These are phyloP conservation scores for Pisolithus thermaeus DNA, from an alignment of 1,284 basidiomycete genomes.

Conservation along the genomic window DNA sequence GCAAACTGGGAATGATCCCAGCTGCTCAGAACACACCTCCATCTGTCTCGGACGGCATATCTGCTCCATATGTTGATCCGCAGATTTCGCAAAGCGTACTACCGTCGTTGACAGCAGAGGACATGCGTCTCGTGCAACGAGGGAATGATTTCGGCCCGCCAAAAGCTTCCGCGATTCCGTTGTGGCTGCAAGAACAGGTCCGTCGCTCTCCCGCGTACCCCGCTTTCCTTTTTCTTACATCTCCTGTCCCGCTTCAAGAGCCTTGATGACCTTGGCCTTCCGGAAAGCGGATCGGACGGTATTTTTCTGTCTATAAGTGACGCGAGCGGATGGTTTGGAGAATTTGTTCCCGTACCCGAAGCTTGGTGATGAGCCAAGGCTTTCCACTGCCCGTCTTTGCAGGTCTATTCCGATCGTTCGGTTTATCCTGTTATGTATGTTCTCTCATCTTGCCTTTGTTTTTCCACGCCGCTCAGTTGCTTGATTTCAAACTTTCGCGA, in stretches of 20 bases:
- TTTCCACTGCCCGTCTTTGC: conserved; percentile 7
- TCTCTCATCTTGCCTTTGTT: too few species aligned
- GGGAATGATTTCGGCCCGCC: conserved; percentile 69
- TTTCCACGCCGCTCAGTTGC: too few species aligned
- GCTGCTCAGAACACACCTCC: conserved; percentile 49
- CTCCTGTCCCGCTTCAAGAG: conserved; percentile 42
- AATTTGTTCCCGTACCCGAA: conserved; percentile 71
- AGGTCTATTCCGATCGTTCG: conserved; percentile 4
- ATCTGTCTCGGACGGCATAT: conserved; percentile 48
- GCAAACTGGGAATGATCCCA: conserved; percentile 71
- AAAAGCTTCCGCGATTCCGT: conserved; percentile 70
- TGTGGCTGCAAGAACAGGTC: conserved; percentile 80
- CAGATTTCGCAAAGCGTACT: conserved; percentile 41
- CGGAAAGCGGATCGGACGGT: conserved; percentile 84
- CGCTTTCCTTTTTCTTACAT: conserved; percentile 1
- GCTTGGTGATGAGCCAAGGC: conserved; percentile 53
- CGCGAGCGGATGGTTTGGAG: conserved; percentile 66
- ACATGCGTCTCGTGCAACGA: conserved; percentile 69
- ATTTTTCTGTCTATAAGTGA: conserved; percentile 76
- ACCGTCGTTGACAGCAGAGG: conserved; percentile 72
- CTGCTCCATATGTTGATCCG: conserved; percentile 47
- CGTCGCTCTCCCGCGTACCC: conserved; percentile 11
- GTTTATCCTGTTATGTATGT: too few species aligned
- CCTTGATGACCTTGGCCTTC: conserved; percentile 79
- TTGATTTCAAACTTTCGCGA: too few species aligned